These are phyloP conservation scores for Triangularia setosa DNA, from an alignment of 2,329 filamentous ascomycete genomes.

Conservation along the genomic window DNA sequence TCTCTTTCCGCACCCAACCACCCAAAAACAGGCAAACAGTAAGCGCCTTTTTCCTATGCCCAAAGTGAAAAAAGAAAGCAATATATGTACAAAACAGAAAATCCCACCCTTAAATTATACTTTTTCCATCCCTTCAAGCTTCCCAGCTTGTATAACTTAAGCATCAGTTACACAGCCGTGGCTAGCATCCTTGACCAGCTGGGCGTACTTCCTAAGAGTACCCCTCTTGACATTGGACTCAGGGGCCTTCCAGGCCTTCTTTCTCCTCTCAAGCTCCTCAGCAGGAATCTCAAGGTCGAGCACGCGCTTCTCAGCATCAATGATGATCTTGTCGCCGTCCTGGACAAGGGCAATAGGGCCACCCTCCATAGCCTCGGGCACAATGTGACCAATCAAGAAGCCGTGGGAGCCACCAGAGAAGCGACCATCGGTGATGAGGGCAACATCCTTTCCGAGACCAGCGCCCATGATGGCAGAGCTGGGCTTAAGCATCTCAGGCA, in stretches of 20 bases:
- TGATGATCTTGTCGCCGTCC: slow-evolving; percentile 76
- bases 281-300: slow-evolving; percentile 64
- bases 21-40: background rate
- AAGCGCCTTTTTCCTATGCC: background rate
- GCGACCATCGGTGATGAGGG: slow-evolving; percentile 69
- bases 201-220: slow-evolving; percentile 67
- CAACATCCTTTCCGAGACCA: slow-evolving; percentile 71
- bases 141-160: background rate
- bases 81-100: slow-evolving; percentile 17
- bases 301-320: slow-evolving; percentile 73
- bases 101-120: background rate
- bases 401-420: slow-evolving; percentile 82
- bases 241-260: slow-evolving; percentile 60
- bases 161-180: slow-evolving; percentile 56
- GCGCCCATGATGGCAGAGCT: slow-evolving; percentile 89
- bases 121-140: background rate
- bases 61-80: background rate
- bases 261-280: slow-evolving; percentile 57
- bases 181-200: slow-evolving; percentile 55
- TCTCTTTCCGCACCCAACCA: background rate
- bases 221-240: slow-evolving; percentile 56
- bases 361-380: slow-evolving; percentile 80
- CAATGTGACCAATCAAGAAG: slow-evolving; percentile 83
- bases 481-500: slow-evolving; percentile 95
- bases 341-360: slow-evolving; percentile 79